These are phyloP conservation scores for Schoenoplectus triqueter DNA, from an alignment of 202 grass and related monocot species.

Conservation along the genomic window DNA sequence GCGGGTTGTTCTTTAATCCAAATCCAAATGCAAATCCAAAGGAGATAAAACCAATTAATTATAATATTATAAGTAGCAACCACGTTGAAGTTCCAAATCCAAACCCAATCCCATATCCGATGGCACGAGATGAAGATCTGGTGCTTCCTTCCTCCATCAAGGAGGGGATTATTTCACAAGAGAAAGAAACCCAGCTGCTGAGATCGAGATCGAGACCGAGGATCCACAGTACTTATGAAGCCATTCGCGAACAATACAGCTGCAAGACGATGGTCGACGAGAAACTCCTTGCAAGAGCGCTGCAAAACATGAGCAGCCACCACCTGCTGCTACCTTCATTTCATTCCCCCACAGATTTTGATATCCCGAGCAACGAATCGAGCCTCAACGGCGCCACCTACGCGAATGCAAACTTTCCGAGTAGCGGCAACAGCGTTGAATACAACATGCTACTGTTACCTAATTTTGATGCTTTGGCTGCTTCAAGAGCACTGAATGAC, in stretches of 20 bases:
- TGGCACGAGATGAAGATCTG: conserved; percentile 85
- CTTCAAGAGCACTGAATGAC: conserved; percentile 43
- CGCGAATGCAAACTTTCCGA: neutral
- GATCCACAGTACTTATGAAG: neutral
- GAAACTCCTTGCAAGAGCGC: conserved; percentile 40
- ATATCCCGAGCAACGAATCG: neutral
- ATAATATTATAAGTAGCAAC: neutral
- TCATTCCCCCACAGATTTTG: neutral
- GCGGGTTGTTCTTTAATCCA: conserved; percentile 37
- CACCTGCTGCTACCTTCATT: neutral
- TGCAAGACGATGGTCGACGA: conserved; percentile 35
- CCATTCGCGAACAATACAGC: conserved; percentile 22
- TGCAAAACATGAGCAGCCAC: conserved; percentile 32
- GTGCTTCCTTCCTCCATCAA: conserved; percentile 74
- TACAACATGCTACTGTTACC: conserved; percentile 1
- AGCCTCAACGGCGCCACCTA: neutral
- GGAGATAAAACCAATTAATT: conserved; percentile 44
- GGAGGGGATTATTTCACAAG: neutral
- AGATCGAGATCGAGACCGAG: too few species aligned
- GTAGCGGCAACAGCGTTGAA: neutral
- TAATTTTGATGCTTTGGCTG: conserved; percentile 53
- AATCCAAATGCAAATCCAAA: neutral
- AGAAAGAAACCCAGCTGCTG: too few species aligned
- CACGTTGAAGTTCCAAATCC: conserved; percentile 33
- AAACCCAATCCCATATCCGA: neutral